phyloP scores from a whole-genome alignment of 805 yeast genomes.

The Ogataea ganodermae region DNA sequence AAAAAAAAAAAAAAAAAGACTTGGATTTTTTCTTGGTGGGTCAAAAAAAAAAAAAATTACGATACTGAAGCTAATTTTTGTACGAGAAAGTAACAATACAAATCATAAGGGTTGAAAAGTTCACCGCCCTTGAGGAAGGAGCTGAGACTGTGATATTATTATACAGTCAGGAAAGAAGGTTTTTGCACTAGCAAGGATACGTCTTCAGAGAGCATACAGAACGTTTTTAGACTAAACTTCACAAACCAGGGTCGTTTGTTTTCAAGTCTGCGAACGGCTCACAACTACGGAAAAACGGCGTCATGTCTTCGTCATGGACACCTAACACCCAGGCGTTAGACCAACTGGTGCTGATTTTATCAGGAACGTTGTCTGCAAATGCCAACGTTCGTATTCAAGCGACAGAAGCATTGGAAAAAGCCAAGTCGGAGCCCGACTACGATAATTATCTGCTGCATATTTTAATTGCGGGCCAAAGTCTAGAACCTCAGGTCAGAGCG shows the following conservation, averaged over 20 bases:
- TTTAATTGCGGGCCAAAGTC: conserved; percentile 53
- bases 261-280: not conserved
- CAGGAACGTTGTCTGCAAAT: conserved; percentile 69
- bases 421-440: conserved; percentile 71
- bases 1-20: conserved; percentile 2
- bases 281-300: not conserved
- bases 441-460: conserved; percentile 77
- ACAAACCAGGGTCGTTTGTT: not conserved
- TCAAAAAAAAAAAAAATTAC: conserved; percentile 4
- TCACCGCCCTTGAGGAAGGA: conserved; percentile 2
- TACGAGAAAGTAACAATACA: not conserved
- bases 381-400: conserved; percentile 61
- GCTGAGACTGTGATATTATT: not conserved
- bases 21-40: conserved; percentile 4
- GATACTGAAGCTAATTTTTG: not conserved
- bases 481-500: conserved; percentile 66
- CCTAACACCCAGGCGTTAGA: conserved; percentile 63
- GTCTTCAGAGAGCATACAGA: not conserved
- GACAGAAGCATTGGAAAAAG: conserved; percentile 69
- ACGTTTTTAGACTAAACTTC: not conserved
- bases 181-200: not conserved
- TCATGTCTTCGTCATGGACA: conserved; percentile 55
- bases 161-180: no score
- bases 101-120: not conserved
- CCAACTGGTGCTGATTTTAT: conserved; percentile 66